These are phyloP conservation scores for Sporothrix curviconia DNA, from an alignment of 2,329 filamentous ascomycete species.

Conservation along the genomic window DNA sequence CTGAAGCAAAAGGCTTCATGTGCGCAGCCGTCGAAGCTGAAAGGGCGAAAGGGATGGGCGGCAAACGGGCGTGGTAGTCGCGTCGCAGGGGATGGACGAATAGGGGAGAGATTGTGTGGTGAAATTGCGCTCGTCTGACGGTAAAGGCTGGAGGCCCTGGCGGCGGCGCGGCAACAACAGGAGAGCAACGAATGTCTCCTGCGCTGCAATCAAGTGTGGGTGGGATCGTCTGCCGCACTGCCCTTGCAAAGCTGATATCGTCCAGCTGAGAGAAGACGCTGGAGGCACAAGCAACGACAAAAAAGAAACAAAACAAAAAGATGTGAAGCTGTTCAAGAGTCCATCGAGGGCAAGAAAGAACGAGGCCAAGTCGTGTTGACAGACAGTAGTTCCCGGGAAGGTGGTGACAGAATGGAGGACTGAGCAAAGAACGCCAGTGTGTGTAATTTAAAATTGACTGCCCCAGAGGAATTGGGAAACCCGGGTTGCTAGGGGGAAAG, in stretches of 20 bases:
- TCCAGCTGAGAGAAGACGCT: too few species aligned
- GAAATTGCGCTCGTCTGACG: neutral
- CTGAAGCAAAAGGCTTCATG: too few species aligned
- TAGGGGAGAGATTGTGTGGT: too few species aligned
- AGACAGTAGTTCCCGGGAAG: neutral
- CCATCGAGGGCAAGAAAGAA: neutral
- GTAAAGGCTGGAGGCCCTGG: neutral
- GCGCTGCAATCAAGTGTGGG: neutral
- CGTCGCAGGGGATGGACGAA: too few species aligned
- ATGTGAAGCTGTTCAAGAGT: neutral
- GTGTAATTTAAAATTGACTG: slow-evolving; percentile 8
- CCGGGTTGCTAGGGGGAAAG: slow-evolving; percentile 13
- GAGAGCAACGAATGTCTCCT: neutral
- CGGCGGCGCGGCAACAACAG: neutral
- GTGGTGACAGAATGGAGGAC: neutral
- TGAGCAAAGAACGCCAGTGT: too few species aligned
- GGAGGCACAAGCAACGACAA: too few species aligned
- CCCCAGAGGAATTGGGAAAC: neutral
- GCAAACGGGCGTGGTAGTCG: too few species aligned
- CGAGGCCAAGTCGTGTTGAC: neutral
- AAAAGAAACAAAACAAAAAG: neutral
- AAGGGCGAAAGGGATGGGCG: neutral
- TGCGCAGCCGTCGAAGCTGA: neutral
- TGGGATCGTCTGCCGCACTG: neutral
- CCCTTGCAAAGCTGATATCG: neutral